Evolutionary conservation across 140 eudicot genomes (phyloP).

Genomic region (Stevia rebaudiana): DNA sequence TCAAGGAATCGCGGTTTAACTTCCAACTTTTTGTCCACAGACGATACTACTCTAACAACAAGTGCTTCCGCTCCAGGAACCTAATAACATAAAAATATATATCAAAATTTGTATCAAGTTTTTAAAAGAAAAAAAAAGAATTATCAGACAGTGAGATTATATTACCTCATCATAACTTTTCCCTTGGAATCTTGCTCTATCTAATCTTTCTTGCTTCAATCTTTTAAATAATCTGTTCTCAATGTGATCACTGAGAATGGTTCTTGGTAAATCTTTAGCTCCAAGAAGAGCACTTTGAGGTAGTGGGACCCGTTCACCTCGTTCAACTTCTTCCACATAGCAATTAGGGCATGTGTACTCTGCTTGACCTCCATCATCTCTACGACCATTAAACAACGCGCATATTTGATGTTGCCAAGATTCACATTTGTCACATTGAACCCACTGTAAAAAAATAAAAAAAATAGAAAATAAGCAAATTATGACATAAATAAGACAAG

Average conservation of each 20-base stretch:
- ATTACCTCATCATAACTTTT: slow-evolving; percentile 50
- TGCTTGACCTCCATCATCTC: slow-evolving; percentile 47
- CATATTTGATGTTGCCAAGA: slow-evolving; percentile 73
- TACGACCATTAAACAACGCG: slow-evolving; percentile 48
- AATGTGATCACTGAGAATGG: slow-evolving; percentile 58
- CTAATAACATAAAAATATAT: slow-evolving; percentile 25
- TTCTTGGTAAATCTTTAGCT: slow-evolving; percentile 59
- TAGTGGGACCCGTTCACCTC: slow-evolving; percentile 49
- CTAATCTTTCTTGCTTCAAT: slow-evolving; percentile 45
- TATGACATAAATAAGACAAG: not conserved
- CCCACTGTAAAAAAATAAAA: slow-evolving; percentile 42
- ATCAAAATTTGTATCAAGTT: slow-evolving; percentile 1
- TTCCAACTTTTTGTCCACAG: slow-evolving; percentile 58
- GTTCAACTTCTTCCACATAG: slow-evolving; percentile 42
- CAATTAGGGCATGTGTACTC: slow-evolving; percentile 59
- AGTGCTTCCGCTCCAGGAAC: slow-evolving; percentile 66
- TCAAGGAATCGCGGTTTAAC: slow-evolving; percentile 59
- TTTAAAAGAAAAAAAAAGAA: not conserved
- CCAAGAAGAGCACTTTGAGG: slow-evolving; percentile 54
- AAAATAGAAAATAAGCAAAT: slow-evolving; percentile 6
- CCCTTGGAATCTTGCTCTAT: slow-evolving; percentile 46
- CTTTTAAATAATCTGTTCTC: slow-evolving; percentile 41
- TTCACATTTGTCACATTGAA: slow-evolving; percentile 58
- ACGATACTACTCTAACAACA: slow-evolving; percentile 63
- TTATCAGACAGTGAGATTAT: not conserved